phyloP scores from a whole-genome alignment of 176 grass and related monocot genomes.

The Zea luxurians region DNA sequence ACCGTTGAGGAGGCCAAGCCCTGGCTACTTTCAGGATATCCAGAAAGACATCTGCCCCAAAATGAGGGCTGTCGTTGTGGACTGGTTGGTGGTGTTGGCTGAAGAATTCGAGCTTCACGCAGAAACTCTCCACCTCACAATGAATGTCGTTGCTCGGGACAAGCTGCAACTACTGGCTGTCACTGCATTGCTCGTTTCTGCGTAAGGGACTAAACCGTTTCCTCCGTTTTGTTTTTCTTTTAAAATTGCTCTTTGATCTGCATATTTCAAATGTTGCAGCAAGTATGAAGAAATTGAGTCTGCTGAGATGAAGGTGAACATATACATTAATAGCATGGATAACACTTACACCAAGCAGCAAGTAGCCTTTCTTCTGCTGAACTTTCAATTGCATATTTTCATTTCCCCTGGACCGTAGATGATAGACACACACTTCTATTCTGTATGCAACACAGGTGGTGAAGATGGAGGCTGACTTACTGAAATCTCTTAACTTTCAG shows the following conservation, averaged over 20 bases:
- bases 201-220: conserved; percentile 40
- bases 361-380: conserved; percentile 19
- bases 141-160: conserved; percentile 20
- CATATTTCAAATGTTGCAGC: conserved; percentile 39
- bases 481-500: conserved; percentile 51
- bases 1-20: conserved; percentile 45
- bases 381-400: conserved; percentile 20
- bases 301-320: conserved; percentile 33
- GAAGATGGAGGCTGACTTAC: conserved; percentile 56
- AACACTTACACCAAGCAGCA: conserved; percentile 54
- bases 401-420: neutral
- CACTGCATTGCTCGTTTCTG: conserved; percentile 49
- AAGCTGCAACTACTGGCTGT: conserved; percentile 56
- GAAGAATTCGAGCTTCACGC: conserved; percentile 51
- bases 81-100: conserved; percentile 59
- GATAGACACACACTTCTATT: neutral
- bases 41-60: conserved; percentile 41
- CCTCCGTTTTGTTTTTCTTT: conserved; percentile 1
- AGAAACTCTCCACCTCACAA: conserved; percentile 52
- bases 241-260: neutral
- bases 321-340: conserved; percentile 41
- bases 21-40: conserved; percentile 38
- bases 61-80: conserved; percentile 56
- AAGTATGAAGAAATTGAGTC: conserved; percentile 59
- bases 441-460: conserved; percentile 48